Evolutionary conservation across 352 stramenopile species (phyloP), one percentile per base, ranked within the genome.

Genomic region (Phytophthora ohioensis): DNA sequence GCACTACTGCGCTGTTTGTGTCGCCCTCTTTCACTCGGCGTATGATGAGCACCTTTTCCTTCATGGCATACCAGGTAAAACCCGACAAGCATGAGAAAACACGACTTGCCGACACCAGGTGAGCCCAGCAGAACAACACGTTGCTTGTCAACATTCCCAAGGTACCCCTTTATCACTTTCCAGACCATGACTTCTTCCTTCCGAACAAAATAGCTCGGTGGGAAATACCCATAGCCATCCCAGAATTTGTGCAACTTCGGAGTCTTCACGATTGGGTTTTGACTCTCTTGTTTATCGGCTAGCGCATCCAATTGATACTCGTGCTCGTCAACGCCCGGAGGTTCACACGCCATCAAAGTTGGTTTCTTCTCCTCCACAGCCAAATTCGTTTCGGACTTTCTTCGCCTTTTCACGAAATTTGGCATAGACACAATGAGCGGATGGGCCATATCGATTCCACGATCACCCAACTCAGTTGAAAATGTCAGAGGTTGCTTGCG

Each of bases 71-170:
- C 57, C 59, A 73, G 17, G 10, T 69, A 65, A 7, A 69, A 69
- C 3, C 21, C 66, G 38, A 64, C n/a, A 13, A 73, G 66, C 59
- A 73, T 73, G 15, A 64, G 59, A 64, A 69, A 69, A 36, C 58
- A 73, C 8, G 58, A 69, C 46, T 73, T 69, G 31, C 66, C 66
- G 17, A 73, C 66, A 52, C 57, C 66, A 12, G 58, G 52, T 46
- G 66, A 73, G 39, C 64, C 56, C 0, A 71, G 8, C 15, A 71
- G 66, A 49, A 71, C 64, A 57, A 67, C 36, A 41, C 55, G 47
- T 27, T 46, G 34, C 34, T 70, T 54, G 3, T 5, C 4, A 30
- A 42, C 13, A 34, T 9, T 4, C 5, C 15, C 48, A 46, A 64
- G 8, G 11, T 64, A n/a, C 41, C 42, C 55, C 39, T 66, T 60